Evolutionary conservation across 2,329 filamentous ascomycete genomes (phyloP).

Genomic region (Aspergillus jensenii): DNA sequence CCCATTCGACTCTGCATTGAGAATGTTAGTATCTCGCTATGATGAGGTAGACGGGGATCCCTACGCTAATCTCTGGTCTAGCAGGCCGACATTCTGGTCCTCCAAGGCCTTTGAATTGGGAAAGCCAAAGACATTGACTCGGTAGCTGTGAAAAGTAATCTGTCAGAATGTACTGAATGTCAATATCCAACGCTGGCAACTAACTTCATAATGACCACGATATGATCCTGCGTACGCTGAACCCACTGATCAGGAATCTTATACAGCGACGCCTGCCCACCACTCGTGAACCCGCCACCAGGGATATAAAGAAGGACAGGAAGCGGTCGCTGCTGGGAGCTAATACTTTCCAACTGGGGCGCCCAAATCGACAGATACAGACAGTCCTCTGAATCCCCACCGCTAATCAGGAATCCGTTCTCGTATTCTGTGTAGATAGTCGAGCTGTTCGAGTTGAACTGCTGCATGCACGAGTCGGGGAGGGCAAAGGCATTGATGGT

Average conservation of each 20-base stretch:
- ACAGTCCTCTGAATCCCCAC: conserved; percentile 41
- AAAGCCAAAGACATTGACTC: conserved; percentile 20
- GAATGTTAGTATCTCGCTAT: not conserved
- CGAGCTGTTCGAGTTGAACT: not conserved
- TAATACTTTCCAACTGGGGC: conserved; percentile 19
- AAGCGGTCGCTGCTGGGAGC: conserved; percentile 18
- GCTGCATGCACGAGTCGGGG: conserved; percentile 9
- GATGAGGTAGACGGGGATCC: not conserved
- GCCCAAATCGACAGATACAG: conserved; percentile 45
- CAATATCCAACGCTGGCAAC: too few species aligned
- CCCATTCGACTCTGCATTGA: conserved; percentile 7
- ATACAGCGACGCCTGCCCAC: conserved; percentile 49
- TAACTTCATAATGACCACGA: conserved; percentile 46
- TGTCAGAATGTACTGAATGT: conserved; percentile 10
- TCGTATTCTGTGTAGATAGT: conserved; percentile 2
- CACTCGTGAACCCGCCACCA: conserved; percentile 49
- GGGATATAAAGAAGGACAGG: conserved; percentile 53
- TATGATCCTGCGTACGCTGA: conserved; percentile 33
- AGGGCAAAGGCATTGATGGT: not conserved
- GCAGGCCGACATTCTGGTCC: conserved; percentile 16
- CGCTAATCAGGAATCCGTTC: conserved; percentile 20
- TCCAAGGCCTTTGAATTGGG: conserved; percentile 13
- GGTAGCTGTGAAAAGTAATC: conserved; percentile 25
- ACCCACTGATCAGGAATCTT: conserved; percentile 42
- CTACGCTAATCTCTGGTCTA: conserved; percentile 17